phyloP scores from a whole-genome alignment of 129 eudicot genomes.

The Glebionis coronaria region DNA sequence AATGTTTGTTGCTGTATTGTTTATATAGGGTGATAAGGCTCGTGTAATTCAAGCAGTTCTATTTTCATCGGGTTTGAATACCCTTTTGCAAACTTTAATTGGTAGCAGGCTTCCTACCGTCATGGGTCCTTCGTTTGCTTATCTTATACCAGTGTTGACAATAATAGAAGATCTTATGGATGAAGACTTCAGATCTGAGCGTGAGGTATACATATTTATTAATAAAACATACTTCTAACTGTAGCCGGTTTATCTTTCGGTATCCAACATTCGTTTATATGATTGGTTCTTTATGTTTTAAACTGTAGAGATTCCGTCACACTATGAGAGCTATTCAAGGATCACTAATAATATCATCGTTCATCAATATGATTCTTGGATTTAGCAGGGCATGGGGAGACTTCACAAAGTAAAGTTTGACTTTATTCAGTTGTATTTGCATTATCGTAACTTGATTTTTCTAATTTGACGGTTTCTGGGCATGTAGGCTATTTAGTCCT shows the following conservation, averaged over 20 bases:
- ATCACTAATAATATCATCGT: slow-evolving; percentile 79
- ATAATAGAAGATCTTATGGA: slow-evolving; percentile 58
- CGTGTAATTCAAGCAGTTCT: slow-evolving; percentile 80
- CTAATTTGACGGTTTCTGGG: not conserved
- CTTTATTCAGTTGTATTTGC: not conserved
- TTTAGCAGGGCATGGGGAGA: slow-evolving; percentile 78
- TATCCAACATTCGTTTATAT: not conserved
- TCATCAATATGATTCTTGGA: slow-evolving; percentile 71
- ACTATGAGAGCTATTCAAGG: slow-evolving; percentile 96
- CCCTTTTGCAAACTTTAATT: slow-evolving; percentile 82
- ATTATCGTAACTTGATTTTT: not conserved
- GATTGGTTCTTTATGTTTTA: slow-evolving; percentile 8
- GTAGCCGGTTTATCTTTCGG: not conserved
- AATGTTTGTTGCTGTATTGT: slow-evolving; percentile 23
- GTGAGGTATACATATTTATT: slow-evolving; percentile 45
- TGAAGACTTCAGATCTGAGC: slow-evolving; percentile 51
- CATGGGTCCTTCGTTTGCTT: slow-evolving; percentile 98
- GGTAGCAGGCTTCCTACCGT: slow-evolving; percentile 95
- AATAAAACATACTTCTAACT: not conserved
- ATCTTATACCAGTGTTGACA: slow-evolving; percentile 54
- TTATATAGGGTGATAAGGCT: slow-evolving; percentile 82
- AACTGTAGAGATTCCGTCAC: slow-evolving; percentile 68
- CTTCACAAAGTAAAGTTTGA: slow-evolving; percentile 61
- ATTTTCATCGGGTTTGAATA: slow-evolving; percentile 84
- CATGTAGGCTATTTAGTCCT: slow-evolving; percentile 79